Evolutionary conservation across 2,329 filamentous ascomycete genomes (phyloP).

Genomic region (Colletotrichum agaves): DNA sequence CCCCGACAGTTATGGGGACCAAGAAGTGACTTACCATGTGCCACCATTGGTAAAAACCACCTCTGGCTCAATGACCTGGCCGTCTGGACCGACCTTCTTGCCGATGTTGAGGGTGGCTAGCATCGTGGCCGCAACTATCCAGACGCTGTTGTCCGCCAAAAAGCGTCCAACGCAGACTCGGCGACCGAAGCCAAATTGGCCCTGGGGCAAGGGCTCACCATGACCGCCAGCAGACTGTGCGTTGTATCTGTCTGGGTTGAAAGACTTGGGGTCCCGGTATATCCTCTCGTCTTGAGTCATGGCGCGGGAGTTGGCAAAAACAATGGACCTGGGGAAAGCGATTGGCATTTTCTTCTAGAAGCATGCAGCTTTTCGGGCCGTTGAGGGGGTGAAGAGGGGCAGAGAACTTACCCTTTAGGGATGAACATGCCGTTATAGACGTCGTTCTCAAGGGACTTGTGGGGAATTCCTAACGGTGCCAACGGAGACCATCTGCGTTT

Average conservation of each 20-base stretch:
- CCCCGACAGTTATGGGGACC: neutral
- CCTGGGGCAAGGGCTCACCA: constrained; percentile 58
- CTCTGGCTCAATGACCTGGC: constrained; percentile 40
- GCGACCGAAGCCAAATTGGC: constrained; percentile 50
- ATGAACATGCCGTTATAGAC: constrained; percentile 67
- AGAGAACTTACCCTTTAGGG: constrained; percentile 55
- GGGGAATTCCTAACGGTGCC: constrained; percentile 63
- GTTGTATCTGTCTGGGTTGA: constrained; percentile 60
- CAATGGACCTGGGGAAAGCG: constrained; percentile 43
- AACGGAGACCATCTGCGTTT: constrained; percentile 55
- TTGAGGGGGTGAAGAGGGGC: constrained; percentile 15
- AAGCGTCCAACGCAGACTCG: constrained; percentile 48
- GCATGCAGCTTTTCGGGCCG: constrained; percentile 25
- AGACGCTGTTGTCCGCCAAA: constrained; percentile 49
- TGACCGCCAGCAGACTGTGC: constrained; percentile 35
- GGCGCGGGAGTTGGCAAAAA: constrained; percentile 56
- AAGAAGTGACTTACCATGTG: constrained; percentile 28
- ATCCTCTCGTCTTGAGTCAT: constrained; percentile 55
- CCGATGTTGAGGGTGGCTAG: constrained; percentile 44
- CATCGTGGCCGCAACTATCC: constrained; percentile 50
- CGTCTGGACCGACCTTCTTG: constrained; percentile 47
- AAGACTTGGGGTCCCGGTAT: constrained; percentile 55
- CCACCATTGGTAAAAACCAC: constrained; percentile 36
- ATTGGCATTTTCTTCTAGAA: constrained; percentile 33
- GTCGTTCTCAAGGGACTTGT: constrained; percentile 64